These are phyloP conservation scores for Aplosporella prunicola DNA, from an alignment of 2,329 filamentous ascomycete species.

Conservation along the genomic window DNA sequence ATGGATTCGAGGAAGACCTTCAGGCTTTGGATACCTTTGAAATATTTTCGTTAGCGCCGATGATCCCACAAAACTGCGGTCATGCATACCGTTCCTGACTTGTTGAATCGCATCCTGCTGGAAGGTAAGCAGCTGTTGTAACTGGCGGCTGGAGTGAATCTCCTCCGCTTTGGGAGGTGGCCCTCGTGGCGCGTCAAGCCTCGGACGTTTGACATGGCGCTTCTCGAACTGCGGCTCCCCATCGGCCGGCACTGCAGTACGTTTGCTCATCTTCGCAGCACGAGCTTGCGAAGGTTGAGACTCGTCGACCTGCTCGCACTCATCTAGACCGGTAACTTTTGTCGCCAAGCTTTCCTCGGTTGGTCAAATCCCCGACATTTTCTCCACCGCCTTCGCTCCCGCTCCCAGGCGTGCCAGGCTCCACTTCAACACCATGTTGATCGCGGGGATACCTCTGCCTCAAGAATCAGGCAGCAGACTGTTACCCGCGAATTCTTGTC, in stretches of 20 bases:
- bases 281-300: no score
- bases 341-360: no score
- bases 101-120: constrained; percentile 24
- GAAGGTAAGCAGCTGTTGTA: constrained; percentile 28
- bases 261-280: constrained; percentile 21
- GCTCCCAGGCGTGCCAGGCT: no score
- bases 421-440: no score
- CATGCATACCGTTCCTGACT: constrained; percentile 22
- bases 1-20: constrained; percentile 59
- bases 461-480: no score
- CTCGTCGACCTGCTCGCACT: no score
- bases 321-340: no score
- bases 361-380: no score
- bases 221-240: constrained; percentile 3
- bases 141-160: constrained; percentile 24
- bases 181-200: constrained; percentile 14
- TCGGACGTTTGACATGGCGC: constrained; percentile 25
- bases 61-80: no score
- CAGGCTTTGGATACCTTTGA: constrained; percentile 55
- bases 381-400: no score
- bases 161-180: constrained; percentile 18
- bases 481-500: no score
- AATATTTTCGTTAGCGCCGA: constrained; percentile 12
- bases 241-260: constrained; percentile 15
- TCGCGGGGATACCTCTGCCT: no score